Evolutionary conservation across 257 asterid species (phyloP), one percentile per base, ranked within the genome.

Genomic region (Jacaranda mimosifolia): DNA sequence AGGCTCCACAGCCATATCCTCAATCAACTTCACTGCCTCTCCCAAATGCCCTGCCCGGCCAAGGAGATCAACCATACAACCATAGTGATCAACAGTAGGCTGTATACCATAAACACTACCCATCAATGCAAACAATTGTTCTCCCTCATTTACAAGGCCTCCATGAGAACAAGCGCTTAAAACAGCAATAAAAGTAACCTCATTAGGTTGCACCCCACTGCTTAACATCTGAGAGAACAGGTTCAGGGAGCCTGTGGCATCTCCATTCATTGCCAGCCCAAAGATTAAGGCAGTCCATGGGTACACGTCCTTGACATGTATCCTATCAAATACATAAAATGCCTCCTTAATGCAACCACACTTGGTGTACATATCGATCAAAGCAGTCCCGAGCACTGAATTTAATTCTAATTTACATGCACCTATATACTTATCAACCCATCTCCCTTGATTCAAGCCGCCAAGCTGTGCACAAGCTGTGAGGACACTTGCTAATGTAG

Each of bases 41-140:
- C 36, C 62, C 53, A 90, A 40, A 9, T 62, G n/a, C 65, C 95
- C 92, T 2, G 89, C 88, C 67, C 92, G 85, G 4, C 92, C 89
- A 12, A 90, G 78, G 8, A 90, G 89, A 81, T 86, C 89, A 26
- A 88, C 89, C 89, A 90, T 86, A 56, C 92, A 90, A 26, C 91
- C 89, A 51, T 85, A 88, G 79, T 88, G 91, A 48, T 86, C 91
- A 19, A 73, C 45, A 14, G 53, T 78, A 6, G 89, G 92, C 53
- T 73, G 35, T 70, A 88, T 6, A 3, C 91, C 91, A 40, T 84
- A 75, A 35, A 72, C 84, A 11, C 59, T 4, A 6, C 67, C 77
- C 92, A 90, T 87, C 3, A 38, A 38, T 26, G 60, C 65, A 75
- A 90, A 88, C 39, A 87, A 1, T 5, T 4, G 49, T n/a, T 38